These are phyloP conservation scores for Laetiporus sulphureus DNA, from an alignment of 1,284 basidiomycete genomes.

Conservation along the genomic window DNA sequence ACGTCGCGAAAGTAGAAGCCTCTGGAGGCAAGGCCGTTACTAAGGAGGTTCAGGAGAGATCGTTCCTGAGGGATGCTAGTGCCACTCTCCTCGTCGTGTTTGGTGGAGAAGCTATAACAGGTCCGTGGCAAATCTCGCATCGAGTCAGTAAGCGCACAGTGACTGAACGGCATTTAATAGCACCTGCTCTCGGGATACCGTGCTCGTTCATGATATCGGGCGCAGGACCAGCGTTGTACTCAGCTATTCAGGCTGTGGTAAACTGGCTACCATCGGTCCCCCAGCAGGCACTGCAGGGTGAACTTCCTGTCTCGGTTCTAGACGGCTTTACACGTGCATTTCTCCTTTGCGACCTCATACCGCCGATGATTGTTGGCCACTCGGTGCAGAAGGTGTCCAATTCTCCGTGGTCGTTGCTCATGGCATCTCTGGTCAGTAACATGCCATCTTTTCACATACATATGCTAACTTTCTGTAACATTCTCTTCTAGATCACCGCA, in stretches of 20 bases:
- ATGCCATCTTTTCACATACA: conserved; percentile 24
- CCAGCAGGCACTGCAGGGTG: conserved; percentile 39
- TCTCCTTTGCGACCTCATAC: conserved; percentile 66
- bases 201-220: conserved; percentile 70
- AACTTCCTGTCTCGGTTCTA: conserved; percentile 56
- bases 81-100: conserved; percentile 63
- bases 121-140: conserved; percentile 34
- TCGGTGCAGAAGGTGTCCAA: conserved; percentile 39
- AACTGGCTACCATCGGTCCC: conserved; percentile 54
- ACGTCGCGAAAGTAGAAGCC: conserved; percentile 25
- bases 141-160: background rate
- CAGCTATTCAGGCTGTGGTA: conserved; percentile 48
- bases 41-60: conserved; percentile 38
- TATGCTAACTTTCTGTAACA: background rate
- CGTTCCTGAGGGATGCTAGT: conserved; percentile 49
- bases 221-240: conserved; percentile 48
- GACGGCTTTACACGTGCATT: conserved; percentile 66
- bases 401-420: conserved; percentile 66
- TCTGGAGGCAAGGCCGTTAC: conserved; percentile 9
- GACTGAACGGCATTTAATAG: conserved; percentile 28
- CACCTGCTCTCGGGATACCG: conserved; percentile 52
- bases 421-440: conserved; percentile 55
- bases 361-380: conserved; percentile 51
- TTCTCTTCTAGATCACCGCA: conserved; percentile 43
- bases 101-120: conserved; percentile 62